phyloP scores from a whole-genome alignment of 805 yeast species.

The Priceomyces haplophilus region DNA sequence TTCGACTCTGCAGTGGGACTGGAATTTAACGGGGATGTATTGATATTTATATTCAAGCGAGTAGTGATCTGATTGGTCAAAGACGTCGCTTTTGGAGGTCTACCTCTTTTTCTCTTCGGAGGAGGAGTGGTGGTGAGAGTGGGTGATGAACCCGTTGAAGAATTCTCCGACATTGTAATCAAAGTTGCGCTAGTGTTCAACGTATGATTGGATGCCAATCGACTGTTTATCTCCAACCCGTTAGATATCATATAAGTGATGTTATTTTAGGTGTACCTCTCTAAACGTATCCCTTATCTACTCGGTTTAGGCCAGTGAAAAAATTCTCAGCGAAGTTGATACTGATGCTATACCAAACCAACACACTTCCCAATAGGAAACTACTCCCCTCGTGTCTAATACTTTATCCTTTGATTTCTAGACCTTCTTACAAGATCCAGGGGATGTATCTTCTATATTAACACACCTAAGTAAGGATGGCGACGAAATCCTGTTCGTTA shows the following conservation, averaged over 20 bases:
- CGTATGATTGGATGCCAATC: not conserved
- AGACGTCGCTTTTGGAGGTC: slow-evolving; percentile 44
- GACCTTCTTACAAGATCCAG: too few relatives aligned
- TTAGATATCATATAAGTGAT: not conserved
- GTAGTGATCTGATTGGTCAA: slow-evolving; percentile 36
- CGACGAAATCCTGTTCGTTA: not conserved
- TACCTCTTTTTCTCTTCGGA: slow-evolving; percentile 40
- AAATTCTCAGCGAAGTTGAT: not conserved
- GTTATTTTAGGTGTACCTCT: not conserved
- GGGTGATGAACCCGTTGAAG: slow-evolving; percentile 4
- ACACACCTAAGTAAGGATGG: not conserved
- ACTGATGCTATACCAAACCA: not conserved
- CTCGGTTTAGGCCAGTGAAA: not conserved
- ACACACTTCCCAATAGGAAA: too few relatives aligned
- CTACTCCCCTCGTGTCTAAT: too few relatives aligned
- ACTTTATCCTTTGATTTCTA: too few relatives aligned
- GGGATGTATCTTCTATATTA: too few relatives aligned
- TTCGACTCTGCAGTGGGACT: slow-evolving; percentile 41
- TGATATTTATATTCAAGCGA: slow-evolving; percentile 40
- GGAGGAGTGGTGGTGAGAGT: slow-evolving; percentile 15
- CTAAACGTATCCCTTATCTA: not conserved
- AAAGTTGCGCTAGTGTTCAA: not conserved
- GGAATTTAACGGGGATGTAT: slow-evolving; percentile 33
- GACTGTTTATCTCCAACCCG: not conserved
- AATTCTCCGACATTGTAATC: not conserved